A percentile compares a stretch with the other conserved stretches of the same genome.
These are phyloP conservation scores for Agaricus blazei DNA, from an alignment of 768 basidiomycete genomes.

Conservation along the genomic window DNA sequence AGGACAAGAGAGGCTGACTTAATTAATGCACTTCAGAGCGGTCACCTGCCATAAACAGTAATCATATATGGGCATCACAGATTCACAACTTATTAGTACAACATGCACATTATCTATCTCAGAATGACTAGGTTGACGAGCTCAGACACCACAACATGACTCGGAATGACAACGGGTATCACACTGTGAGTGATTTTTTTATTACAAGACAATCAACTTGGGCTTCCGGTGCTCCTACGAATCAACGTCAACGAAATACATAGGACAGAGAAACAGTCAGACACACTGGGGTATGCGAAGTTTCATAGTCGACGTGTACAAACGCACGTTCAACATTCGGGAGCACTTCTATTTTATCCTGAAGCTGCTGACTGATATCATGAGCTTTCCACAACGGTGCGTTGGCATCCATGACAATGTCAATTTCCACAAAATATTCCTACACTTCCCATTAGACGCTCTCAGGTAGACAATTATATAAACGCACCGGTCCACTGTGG, in stretches of 20 bases:
- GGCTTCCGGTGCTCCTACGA: conserved; percentile 47
- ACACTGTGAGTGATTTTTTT: too few relatives aligned
- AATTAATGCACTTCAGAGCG: conserved; percentile 7
- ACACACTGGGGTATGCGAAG: conserved; percentile 61
- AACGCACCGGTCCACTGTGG: conserved; percentile 49
- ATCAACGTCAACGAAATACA: neutral
- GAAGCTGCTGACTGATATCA: conserved; percentile 77
- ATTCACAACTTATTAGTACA: neutral
- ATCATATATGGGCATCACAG: neutral
- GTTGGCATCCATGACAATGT: conserved; percentile 86
- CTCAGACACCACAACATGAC: too few relatives aligned
- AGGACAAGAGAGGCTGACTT: conserved; percentile 4
- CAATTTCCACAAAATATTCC: conserved; percentile 94
- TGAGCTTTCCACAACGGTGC: conserved; percentile 90
- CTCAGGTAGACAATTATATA: conserved; percentile 11
- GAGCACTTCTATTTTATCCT: conserved; percentile 84
- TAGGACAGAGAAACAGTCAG: neutral
- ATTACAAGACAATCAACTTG: conserved; percentile 2
- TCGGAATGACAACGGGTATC: too few relatives aligned
- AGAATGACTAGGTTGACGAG: too few relatives aligned
- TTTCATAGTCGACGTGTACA: conserved; percentile 94
- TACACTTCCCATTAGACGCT: conserved; percentile 42
- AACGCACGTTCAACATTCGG: conserved; percentile 92
- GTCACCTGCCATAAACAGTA: too few relatives aligned
- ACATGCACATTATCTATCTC: neutral